Percentiles rank a stretch among this genome's conserved stretches.
Evolutionary conservation across 371 early-diverging fungal species (phyloP).

Genomic region (Fennellomyces sp.): DNA sequence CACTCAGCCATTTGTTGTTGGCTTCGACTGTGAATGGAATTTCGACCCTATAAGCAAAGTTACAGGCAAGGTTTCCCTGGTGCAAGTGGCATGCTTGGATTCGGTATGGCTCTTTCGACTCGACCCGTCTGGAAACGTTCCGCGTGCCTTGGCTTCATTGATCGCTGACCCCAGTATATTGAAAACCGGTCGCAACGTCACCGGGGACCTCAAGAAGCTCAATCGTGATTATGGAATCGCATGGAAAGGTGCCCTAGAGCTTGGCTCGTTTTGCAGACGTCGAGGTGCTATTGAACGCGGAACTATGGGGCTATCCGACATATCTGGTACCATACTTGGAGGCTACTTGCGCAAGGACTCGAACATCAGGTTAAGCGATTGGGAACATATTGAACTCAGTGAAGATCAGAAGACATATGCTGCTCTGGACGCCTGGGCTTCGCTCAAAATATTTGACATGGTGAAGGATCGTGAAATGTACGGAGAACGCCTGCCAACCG

Average conservation of each 20-base stretch:
- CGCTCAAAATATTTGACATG: too few relatives aligned
- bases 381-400: too few relatives aligned
- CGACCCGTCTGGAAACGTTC: neutral
- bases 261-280: neutral
- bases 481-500: too few relatives aligned
- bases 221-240: neutral
- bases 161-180: neutral
- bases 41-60: neutral
- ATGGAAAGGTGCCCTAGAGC: neutral
- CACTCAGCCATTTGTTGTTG: neutral
- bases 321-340: neutral
- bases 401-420: too few relatives aligned
- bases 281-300: neutral
- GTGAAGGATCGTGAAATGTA: too few relatives aligned
- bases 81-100: neutral
- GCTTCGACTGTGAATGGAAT: neutral
- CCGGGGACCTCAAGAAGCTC: too few relatives aligned
- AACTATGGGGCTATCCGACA: neutral
- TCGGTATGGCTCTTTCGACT: neutral
- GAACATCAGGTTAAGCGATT: neutral
- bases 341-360: neutral
- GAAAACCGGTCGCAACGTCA: neutral
- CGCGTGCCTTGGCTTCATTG: neutral
- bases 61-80: neutral
- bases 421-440: too few relatives aligned